A percentile compares a stretch with the other conserved stretches of the same genome.
phyloP scores from a whole-genome alignment of 2,329 filamentous ascomycete species.

The Penicillium sp. region DNA sequence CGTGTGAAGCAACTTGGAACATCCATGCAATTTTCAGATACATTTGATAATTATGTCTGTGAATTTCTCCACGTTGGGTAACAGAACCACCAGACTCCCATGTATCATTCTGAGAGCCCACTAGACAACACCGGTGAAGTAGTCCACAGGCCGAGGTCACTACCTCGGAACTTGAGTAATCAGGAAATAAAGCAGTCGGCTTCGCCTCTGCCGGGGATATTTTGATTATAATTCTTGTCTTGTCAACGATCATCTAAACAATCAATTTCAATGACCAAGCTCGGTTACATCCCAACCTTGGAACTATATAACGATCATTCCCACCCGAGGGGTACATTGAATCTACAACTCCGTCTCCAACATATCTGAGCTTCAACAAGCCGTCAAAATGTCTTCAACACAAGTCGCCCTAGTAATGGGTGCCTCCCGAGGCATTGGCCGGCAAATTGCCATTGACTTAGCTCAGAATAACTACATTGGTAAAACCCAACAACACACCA shows the following conservation, averaged over 20 bases:
- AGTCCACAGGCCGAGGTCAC: neutral
- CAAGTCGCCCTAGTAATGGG: constrained; percentile 71
- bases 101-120: no score
- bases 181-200: constrained; percentile 18
- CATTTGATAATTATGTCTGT: no score
- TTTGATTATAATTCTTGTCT: neutral
- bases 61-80: no score
- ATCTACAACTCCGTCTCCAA: neutral
- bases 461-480: constrained; percentile 71
- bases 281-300: neutral
- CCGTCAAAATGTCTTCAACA: constrained; percentile 20
- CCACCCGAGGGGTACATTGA: neutral
- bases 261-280: neutral
- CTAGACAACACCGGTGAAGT: neutral
- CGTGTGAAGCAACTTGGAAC: neutral
- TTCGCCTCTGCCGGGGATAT: neutral
- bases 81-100: no score
- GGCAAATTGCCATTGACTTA: constrained; percentile 77
- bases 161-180: constrained; percentile 26
- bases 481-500: constrained; percentile 36
- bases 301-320: neutral
- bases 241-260: neutral
- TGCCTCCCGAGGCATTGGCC: constrained; percentile 77
- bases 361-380: neutral
- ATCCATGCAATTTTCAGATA: no score